phyloP scores from a whole-genome alignment of 495 filamentous ascomycete genomes.

The Aspergillus olivimuriae region DNA sequence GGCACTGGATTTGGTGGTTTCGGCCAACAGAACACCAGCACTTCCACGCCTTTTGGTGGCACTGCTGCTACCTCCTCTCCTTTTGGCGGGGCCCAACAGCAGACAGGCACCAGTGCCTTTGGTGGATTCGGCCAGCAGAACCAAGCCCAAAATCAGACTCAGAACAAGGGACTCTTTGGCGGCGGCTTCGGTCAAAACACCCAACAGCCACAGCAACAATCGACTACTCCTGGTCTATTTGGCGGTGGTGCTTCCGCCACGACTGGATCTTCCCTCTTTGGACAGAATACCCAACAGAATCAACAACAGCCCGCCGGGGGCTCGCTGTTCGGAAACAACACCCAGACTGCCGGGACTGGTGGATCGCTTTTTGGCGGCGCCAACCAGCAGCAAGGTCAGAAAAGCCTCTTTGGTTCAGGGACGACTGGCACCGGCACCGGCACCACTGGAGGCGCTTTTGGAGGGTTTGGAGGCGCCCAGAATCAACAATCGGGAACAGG shows the following conservation, averaged over 20 bases:
- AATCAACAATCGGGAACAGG: constrained; percentile 22
- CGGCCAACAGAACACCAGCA: constrained; percentile 30
- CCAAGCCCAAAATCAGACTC: constrained; percentile 34
- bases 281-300: constrained; percentile 26
- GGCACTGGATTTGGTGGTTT: constrained; percentile 35
- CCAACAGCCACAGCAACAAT: constrained; percentile 27
- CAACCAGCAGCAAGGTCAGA: constrained; percentile 38
- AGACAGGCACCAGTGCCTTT: constrained; percentile 30
- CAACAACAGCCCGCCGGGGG: constrained; percentile 36
- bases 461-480: constrained; percentile 23
- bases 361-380: constrained; percentile 28
- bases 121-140: constrained; percentile 43
- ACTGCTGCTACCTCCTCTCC: constrained; percentile 23
- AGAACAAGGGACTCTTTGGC: constrained; percentile 36
- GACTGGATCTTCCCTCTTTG: constrained; percentile 34
- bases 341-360: constrained; percentile 24
- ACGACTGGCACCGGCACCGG: constrained; percentile 16
- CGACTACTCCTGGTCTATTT: constrained; percentile 36
- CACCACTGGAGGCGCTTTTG: constrained; percentile 20
- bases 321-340: constrained; percentile 39
- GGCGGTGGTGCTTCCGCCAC: constrained; percentile 22
- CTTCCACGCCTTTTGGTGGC: constrained; percentile 34
- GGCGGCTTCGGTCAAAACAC: constrained; percentile 31
- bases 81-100: constrained; percentile 38
- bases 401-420: constrained; percentile 26